Percentiles rank a stretch among this genome's conserved stretches.
These are phyloP conservation scores for Vanderwaltozyma verrucispora DNA, from an alignment of 805 yeast species.

Conservation along the genomic window DNA sequence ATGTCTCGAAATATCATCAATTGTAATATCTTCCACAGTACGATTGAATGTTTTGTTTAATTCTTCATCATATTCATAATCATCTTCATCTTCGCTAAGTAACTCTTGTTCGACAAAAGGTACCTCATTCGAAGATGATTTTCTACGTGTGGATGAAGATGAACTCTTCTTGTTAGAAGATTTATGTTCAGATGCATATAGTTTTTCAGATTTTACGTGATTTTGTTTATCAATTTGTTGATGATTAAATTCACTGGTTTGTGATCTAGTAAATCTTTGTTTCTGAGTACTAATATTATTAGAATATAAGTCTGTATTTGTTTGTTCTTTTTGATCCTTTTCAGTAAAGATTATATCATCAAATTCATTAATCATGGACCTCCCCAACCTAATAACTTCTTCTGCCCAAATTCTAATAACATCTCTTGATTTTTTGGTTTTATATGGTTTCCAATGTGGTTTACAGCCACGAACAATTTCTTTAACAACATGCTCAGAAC, in stretches of 20 bases:
- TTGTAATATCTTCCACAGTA: conserved; percentile 31
- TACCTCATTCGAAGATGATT: conserved; percentile 11
- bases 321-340: background rate
- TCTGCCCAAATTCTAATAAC: conserved; percentile 51
- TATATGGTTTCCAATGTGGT: conserved; percentile 51
- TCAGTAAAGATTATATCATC: conserved; percentile 19
- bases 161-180: conserved; percentile 3
- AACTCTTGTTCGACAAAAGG: conserved; percentile 24
- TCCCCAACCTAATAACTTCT: conserved; percentile 50
- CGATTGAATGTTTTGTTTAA: conserved; percentile 29
- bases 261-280: conserved; percentile 21
- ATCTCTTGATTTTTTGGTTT: conserved; percentile 38
- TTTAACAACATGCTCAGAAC: conserved; percentile 47
- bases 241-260: conserved; percentile 5
- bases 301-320: background rate
- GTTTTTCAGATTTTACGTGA: background rate
- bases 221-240: conserved; percentile 1
- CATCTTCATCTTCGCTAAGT: conserved; percentile 28
- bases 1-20: conserved; percentile 30
- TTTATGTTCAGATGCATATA: background rate
- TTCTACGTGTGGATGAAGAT: conserved; percentile 2
- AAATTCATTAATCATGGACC: conserved; percentile 48
- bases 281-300: conserved; percentile 3
- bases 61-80: conserved; percentile 28
- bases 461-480: conserved; percentile 62